Conservation (phyloP, 2,329 filamentous ascomycete genomes). For the Pseudogymnoascus pannorum region DNA sequence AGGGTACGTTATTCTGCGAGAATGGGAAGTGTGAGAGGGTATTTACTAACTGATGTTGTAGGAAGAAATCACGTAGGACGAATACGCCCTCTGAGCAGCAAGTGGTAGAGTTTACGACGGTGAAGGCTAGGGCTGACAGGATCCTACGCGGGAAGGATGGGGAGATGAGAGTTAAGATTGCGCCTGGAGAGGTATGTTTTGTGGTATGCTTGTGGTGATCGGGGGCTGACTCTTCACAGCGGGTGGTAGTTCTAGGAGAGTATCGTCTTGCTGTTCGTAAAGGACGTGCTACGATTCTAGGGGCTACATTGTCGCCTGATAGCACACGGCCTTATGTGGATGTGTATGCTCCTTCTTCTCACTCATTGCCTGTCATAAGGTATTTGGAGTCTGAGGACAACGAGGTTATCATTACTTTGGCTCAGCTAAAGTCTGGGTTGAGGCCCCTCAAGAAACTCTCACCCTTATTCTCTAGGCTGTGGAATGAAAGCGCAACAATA, state of each 20-base stretch:
- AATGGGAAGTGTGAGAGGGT: background rate
- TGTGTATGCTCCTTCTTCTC: slow-evolving; percentile 59
- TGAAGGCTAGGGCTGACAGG: background rate
- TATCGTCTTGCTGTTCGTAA: slow-evolving; percentile 56
- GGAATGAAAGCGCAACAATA: slow-evolving; percentile 42
- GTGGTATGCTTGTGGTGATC: background rate
- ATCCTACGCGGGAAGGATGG: background rate
- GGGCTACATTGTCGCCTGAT: slow-evolving; percentile 50
- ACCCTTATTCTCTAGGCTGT: slow-evolving; percentile 59
- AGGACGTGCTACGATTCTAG: slow-evolving; percentile 58
- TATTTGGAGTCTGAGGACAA: slow-evolving; percentile 39
- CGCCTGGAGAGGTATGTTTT: slow-evolving; percentile 38
- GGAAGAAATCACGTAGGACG: slow-evolving; percentile 4
- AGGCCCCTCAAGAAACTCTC: slow-evolving; percentile 51
- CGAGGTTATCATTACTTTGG: slow-evolving; percentile 48
- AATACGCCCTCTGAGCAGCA: background rate
- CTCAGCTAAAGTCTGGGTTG: slow-evolving; percentile 42
- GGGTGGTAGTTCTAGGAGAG: slow-evolving; percentile 57
- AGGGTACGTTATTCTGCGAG: background rate
- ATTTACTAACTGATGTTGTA: background rate
- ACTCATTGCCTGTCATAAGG: slow-evolving; percentile 61
- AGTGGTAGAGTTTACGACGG: slow-evolving; percentile 6
- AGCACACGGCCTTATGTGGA: slow-evolving; percentile 23
- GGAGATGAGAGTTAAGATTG: slow-evolving; percentile 35
- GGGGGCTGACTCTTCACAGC: slow-evolving; percentile 18